These are phyloP conservation scores for Sanghuangporus sanghuang DNA, from an alignment of 1,284 basidiomycete genomes.

Conservation along the genomic window DNA sequence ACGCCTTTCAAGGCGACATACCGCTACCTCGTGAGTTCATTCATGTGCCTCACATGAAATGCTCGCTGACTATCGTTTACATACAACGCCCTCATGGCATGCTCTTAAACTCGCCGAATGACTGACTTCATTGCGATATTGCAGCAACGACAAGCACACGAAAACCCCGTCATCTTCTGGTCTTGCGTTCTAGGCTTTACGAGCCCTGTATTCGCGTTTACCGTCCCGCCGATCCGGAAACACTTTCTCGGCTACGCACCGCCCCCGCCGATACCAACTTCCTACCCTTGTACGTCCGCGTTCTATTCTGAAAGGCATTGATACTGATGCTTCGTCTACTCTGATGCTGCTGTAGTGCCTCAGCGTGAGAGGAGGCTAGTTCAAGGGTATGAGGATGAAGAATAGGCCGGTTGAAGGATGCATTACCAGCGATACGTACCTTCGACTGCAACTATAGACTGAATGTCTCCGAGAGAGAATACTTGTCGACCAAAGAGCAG, in stretches of 20 bases:
- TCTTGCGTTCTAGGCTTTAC: conserved; percentile 71
- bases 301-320: neutral
- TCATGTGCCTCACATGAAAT: neutral
- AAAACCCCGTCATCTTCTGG: conserved; percentile 90
- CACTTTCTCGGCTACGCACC: conserved; percentile 63
- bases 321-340: neutral
- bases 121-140: neutral
- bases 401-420: neutral
- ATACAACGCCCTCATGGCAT: neutral
- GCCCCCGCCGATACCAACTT: conserved; percentile 72
- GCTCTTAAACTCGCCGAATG: conserved; percentile 1
- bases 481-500: neutral
- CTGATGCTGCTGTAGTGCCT: conserved; percentile 25
- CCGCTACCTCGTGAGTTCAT: conserved; percentile 42
- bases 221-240: conserved; percentile 77
- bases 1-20: conserved; percentile 44
- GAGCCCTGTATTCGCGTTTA: conserved; percentile 74
- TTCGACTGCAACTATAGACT: neutral
- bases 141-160: conserved; percentile 82
- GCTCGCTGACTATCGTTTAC: neutral
- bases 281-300: conserved; percentile 77
- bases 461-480: neutral
- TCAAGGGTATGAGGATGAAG: conserved; percentile 37
- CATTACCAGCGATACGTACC: neutral
- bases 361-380: conserved; percentile 34